Evolutionary conservation across 2,329 filamentous ascomycete species (phyloP).

Genomic region (Claviceps maximensis): DNA sequence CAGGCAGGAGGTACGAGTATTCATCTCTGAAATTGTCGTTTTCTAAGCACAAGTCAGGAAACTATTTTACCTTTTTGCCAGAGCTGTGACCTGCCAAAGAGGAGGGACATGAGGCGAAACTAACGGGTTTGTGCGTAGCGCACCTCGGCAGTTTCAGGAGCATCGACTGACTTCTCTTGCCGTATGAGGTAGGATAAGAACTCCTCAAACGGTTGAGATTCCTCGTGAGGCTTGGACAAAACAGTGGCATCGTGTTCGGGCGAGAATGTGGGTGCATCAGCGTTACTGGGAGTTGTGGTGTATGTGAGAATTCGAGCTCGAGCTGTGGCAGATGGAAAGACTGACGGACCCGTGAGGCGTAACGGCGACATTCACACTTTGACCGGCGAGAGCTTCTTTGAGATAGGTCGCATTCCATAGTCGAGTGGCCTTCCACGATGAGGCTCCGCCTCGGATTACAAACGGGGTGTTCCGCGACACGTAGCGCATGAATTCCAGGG

Average conservation of each 20-base stretch:
- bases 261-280: conserved; percentile 21
- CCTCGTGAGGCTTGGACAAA: conserved; percentile 63
- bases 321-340: neutral
- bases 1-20: conserved; percentile 47
- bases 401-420: conserved; percentile 53
- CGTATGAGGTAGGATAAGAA: conserved; percentile 49
- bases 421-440: conserved; percentile 46
- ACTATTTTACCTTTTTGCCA: neutral
- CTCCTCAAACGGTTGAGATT: conserved; percentile 44
- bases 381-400: conserved; percentile 35
- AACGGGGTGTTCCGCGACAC: conserved; percentile 65
- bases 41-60: conserved; percentile 29
- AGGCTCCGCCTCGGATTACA: conserved; percentile 50
- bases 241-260: conserved; percentile 20
- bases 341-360: conserved; percentile 51
- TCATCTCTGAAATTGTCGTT: conserved; percentile 72
- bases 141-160: conserved; percentile 30
- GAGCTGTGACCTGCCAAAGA: neutral
- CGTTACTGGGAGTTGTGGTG: conserved; percentile 17
- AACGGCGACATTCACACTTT: conserved; percentile 59
- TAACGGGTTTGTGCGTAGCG: conserved; percentile 65
- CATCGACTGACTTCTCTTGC: conserved; percentile 36
- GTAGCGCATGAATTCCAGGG: conserved; percentile 69
- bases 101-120: conserved; percentile 12
- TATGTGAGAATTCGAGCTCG: neutral